Base-by-base conservation (phyloP, 1,284 basidiomycete species). In the Malassezia dermatis region DNA sequence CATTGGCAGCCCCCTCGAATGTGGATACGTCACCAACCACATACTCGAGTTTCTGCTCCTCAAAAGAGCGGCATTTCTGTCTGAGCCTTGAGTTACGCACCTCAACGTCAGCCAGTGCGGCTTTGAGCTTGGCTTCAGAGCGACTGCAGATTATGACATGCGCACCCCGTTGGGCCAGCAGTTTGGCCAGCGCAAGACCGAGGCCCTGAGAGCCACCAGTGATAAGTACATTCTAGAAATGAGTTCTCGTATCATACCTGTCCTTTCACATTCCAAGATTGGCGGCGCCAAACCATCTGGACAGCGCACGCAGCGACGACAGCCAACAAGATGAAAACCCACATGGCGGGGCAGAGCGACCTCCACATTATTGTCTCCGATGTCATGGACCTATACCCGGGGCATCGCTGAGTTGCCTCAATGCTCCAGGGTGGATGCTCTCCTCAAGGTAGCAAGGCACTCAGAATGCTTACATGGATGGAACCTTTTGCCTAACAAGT, bases 201-300 rank as follows among this genome's bases (percentile, higher is more conserved):
- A 89, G 80, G 1, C 88, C 88, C 21, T 83, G 79, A 8, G 84
- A 86, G 1, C 86, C 88, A 23, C 88, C 89, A 13, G 87, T 86
- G 49, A 89, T 78, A 83, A 71, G 51, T n/a, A 67, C 59, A 45
- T 66, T 50, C 60, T 69, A 17, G 2, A 31, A 15, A n/a, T 55
- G 2, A 50, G 43, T 28, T 10, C 2, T 2, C 12, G 11, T 1
- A 13, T 24, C 48, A 12, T 31, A 49, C 53, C 48, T 54, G 47
- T 30, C 46, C 52, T 3, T 30, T 5, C 11, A 34, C 32, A 15
- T 35, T 21, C 52, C 45, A 54, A 6, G 41, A 13, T 6, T 13
- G 23, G 4, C 24, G 23, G 12, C 27, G n/a, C 23, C 23, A 24
- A 7, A 43, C 23, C 13, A 43, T 11, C 23, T 24, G 24, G 12